These are phyloP conservation scores for Globisporangium megalacanthum DNA, from an alignment of 352 stramenopile species.

Conservation along the genomic window DNA sequence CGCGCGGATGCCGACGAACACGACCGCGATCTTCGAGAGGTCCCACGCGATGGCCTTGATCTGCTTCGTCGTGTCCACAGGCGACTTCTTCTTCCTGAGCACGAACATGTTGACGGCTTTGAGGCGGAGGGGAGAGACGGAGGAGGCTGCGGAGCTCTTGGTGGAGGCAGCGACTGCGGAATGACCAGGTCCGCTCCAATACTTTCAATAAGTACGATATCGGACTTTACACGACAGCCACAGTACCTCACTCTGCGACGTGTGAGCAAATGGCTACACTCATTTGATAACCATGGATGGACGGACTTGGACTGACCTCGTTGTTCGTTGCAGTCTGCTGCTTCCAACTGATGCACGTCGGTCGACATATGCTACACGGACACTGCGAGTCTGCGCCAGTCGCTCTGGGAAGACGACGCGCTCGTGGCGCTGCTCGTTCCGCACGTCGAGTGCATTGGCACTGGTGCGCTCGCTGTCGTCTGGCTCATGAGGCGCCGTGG, in stretches of 20 bases:
- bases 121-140: not conserved
- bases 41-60: slow-evolving; percentile 73
- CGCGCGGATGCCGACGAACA: slow-evolving; percentile 71
- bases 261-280: slow-evolving; percentile 6
- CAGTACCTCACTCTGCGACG: slow-evolving; percentile 1
- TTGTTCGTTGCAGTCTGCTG: not conserved
- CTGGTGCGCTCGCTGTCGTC: slow-evolving; percentile 38
- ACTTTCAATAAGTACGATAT: slow-evolving; percentile 10
- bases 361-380: not conserved
- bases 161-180: not conserved
- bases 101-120: slow-evolving; percentile 56
- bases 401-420: slow-evolving; percentile 50
- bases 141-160: not conserved
- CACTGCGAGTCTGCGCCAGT: slow-evolving; percentile 7
- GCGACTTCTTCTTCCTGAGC: slow-evolving; percentile 87
- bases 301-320: not conserved
- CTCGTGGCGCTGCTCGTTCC: slow-evolving; percentile 40
- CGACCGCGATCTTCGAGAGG: slow-evolving; percentile 63
- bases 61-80: slow-evolving; percentile 73
- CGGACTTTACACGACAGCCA: not conserved
- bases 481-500: slow-evolving; percentile 42
- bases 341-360: not conserved
- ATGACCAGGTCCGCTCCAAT: not conserved
- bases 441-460: slow-evolving; percentile 36
- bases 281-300: not conserved